Evolutionary conservation across 345 rosid genomes (phyloP).

Genomic region (Aquilaria yunnanensis): DNA sequence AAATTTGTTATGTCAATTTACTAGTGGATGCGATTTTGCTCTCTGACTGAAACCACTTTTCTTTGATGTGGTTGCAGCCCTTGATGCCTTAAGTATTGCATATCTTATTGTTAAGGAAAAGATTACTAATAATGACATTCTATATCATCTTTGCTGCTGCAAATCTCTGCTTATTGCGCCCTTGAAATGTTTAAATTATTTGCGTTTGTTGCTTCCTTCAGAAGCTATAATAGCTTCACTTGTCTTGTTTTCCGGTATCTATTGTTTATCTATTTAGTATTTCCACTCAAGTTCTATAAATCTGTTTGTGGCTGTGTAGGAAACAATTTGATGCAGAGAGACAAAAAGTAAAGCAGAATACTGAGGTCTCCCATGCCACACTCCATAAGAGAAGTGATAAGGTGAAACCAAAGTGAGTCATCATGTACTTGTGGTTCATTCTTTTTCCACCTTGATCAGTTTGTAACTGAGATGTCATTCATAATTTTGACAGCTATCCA

Average conservation of each 20-base stretch:
- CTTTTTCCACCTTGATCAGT: neutral
- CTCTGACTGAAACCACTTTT: no score
- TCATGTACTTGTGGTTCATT: conserved; percentile 8
- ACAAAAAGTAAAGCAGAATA: conserved; percentile 18
- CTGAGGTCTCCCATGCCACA: conserved; percentile 8
- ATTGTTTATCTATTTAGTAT: neutral
- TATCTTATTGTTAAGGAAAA: no score
- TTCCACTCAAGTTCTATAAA: neutral
- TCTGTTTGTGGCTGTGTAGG: conserved; percentile 17
- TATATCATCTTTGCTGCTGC: neutral
- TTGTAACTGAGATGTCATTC: neutral
- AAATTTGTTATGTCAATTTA: neutral
- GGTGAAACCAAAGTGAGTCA: neutral
- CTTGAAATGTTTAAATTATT: neutral
- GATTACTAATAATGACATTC: neutral
- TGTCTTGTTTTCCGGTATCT: neutral
- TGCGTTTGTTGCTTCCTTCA: neutral
- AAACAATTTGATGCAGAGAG: conserved; percentile 44
- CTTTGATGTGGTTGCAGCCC: no score
- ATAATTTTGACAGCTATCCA: conserved; percentile 26
- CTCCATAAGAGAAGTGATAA: neutral
- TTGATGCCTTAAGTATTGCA: no score
- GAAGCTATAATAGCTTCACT: neutral
- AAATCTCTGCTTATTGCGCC: neutral
- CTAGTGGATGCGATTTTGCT: no score